A percentile compares a stretch with the other conserved stretches of the same genome.
phyloP scores from a whole-genome alignment of 2,329 filamentous ascomycete species.

The Colletotrichum euphorbiae region DNA sequence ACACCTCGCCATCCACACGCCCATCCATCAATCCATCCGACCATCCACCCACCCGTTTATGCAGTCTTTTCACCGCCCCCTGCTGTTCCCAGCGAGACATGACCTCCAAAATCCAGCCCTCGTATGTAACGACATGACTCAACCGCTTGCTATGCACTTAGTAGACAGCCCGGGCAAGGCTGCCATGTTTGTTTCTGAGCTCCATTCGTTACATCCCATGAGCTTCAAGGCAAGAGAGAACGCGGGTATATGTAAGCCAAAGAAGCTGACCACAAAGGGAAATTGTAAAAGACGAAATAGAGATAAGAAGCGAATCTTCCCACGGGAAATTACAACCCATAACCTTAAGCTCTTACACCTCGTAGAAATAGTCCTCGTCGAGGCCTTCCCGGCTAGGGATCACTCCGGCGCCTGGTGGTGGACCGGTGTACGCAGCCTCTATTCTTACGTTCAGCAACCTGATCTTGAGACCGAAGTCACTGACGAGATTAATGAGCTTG shows the following conservation, averaged over 20 bases:
- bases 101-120: constrained; percentile 13
- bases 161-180: constrained; percentile 13
- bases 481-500: constrained; percentile 86
- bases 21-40: background rate
- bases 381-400: constrained; percentile 87
- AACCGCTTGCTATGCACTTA: constrained; percentile 35
- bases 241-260: constrained; percentile 37
- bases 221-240: constrained; percentile 25
- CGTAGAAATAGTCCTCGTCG: constrained; percentile 95
- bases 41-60: background rate
- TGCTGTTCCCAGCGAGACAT: background rate
- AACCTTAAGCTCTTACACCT: constrained; percentile 61
- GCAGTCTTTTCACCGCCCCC: constrained; percentile 12
- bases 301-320: constrained; percentile 11
- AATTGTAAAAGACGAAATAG: constrained; percentile 22
- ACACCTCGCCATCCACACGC: constrained; percentile 11
- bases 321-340: background rate
- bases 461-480: constrained; percentile 93
- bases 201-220: constrained; percentile 28
- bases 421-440: constrained; percentile 78
- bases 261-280: constrained; percentile 11
- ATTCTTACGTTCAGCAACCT: constrained; percentile 90
- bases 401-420: constrained; percentile 75
- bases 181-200: constrained; percentile 15
- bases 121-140: constrained; percentile 16